These are phyloP conservation scores for Cyberlindnera sargentensis DNA, from an alignment of 805 yeast species.

Conservation along the genomic window DNA sequence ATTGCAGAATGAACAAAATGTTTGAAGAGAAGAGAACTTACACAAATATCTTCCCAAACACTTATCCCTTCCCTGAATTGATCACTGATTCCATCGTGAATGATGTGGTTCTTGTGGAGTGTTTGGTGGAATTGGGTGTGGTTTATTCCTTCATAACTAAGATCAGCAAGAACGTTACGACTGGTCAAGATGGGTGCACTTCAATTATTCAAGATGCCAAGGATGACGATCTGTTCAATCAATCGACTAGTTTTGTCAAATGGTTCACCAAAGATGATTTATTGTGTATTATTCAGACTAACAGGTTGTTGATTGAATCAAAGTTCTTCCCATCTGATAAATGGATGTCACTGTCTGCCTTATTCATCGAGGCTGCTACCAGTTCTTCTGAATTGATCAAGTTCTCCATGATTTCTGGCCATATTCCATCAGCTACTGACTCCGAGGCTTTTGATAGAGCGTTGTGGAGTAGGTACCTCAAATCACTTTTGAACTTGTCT, in stretches of 20 bases:
- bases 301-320: constrained; percentile 44
- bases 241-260: constrained; percentile 34
- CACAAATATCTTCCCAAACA: constrained; percentile 61
- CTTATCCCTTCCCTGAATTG: constrained; percentile 54
- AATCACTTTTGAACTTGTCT: constrained; percentile 48
- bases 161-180: constrained; percentile 34
- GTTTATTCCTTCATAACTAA: constrained; percentile 51
- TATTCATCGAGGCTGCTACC: constrained; percentile 49
- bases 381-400: constrained; percentile 46
- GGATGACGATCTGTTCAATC: constrained; percentile 34
- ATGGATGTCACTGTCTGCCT: constrained; percentile 66
- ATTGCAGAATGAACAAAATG: constrained; percentile 31
- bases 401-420: constrained; percentile 40
- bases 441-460: constrained; percentile 49
- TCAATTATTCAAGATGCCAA: constrained; percentile 31
- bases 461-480: constrained; percentile 64
- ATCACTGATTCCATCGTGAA: constrained; percentile 71
- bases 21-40: constrained; percentile 57
- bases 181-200: constrained; percentile 12
- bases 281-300: constrained; percentile 36
- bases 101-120: constrained; percentile 63
- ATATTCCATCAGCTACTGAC: constrained; percentile 42
- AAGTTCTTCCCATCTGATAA: constrained; percentile 58
- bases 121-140: constrained; percentile 60
- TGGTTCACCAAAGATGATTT: constrained; percentile 37